A percentile compares a stretch with the other conserved stretches of the same genome.
Evolutionary conservation across 768 basidiomycete genomes (phyloP).

Genomic region (Pholiota conissans): DNA sequence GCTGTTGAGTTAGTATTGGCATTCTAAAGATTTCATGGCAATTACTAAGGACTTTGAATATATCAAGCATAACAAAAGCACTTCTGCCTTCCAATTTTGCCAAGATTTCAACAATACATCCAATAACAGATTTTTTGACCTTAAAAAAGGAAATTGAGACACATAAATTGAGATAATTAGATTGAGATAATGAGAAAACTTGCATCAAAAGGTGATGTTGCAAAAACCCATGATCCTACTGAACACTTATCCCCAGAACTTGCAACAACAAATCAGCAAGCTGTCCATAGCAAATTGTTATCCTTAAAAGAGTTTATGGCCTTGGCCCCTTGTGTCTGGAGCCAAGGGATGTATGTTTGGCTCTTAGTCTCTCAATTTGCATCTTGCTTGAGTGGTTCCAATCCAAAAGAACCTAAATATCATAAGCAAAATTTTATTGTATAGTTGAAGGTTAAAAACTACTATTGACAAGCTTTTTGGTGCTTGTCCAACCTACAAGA

Average conservation of each 20-base stretch:
- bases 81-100: neutral
- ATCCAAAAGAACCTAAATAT: neutral
- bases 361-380: too few relatives aligned
- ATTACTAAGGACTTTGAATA: slow-evolving; percentile 14
- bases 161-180: neutral
- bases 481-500: slow-evolving; percentile 12
- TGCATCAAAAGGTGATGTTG: slow-evolving; percentile 15
- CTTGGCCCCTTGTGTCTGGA: slow-evolving; percentile 8
- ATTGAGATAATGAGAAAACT: too few relatives aligned
- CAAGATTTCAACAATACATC: slow-evolving; percentile 20
- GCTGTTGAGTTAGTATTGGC: slow-evolving; percentile 12
- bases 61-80: slow-evolving; percentile 15
- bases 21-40: slow-evolving; percentile 18
- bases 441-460: neutral
- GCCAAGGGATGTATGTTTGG: neutral
- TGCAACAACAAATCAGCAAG: slow-evolving; percentile 15
- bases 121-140: slow-evolving; percentile 9
- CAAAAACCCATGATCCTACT: slow-evolving; percentile 26
- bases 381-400: too few relatives aligned
- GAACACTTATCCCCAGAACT: slow-evolving; percentile 21
- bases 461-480: slow-evolving; percentile 9
- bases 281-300: slow-evolving; percentile 11
- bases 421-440: neutral
- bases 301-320: slow-evolving; percentile 10
- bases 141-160: neutral